phyloP scores from a whole-genome alignment of 2,329 filamentous ascomycete genomes.

The Aureobasidium sp. region DNA sequence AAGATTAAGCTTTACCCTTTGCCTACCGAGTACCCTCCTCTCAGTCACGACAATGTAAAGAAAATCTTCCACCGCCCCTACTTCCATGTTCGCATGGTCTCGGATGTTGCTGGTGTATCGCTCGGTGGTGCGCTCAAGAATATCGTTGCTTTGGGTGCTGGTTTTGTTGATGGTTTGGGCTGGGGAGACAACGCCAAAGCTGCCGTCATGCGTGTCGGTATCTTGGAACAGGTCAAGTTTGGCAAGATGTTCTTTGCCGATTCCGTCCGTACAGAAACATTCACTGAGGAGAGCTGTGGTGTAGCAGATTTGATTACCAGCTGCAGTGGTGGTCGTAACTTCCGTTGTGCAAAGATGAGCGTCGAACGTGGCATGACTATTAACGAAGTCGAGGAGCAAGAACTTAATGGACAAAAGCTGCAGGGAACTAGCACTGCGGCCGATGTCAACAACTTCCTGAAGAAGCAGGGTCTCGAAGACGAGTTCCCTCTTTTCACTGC shows the following conservation, averaged over 20 bases:
- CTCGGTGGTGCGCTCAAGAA: slow-evolving; percentile 95
- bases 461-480: slow-evolving; percentile 63
- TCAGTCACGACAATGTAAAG: slow-evolving; percentile 77
- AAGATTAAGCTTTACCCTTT: slow-evolving; percentile 64
- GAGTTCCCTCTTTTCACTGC: slow-evolving; percentile 92
- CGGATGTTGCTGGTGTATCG: slow-evolving; percentile 93
- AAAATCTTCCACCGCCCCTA: slow-evolving; percentile 90
- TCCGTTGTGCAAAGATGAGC: slow-evolving; percentile 83
- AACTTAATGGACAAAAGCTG: slow-evolving; percentile 93
- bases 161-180: slow-evolving; percentile 88
- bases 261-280: slow-evolving; percentile 72
- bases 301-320: slow-evolving; percentile 94
- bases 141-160: slow-evolving; percentile 86
- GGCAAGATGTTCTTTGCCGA: slow-evolving; percentile 87
- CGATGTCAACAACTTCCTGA: slow-evolving; percentile 86
- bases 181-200: slow-evolving; percentile 99
- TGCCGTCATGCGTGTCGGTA: slow-evolving; percentile 93
- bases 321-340: slow-evolving; percentile 87
- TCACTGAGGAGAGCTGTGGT: slow-evolving; percentile 93
- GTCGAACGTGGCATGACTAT: slow-evolving; percentile 72
- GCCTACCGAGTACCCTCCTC: slow-evolving; percentile 72
- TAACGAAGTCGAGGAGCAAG: slow-evolving; percentile 76
- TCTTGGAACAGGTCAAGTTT: slow-evolving; percentile 95
- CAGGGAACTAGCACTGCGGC: slow-evolving; percentile 88
- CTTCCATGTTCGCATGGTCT: slow-evolving; percentile 92